Conservation (phyloP, 495 filamentous ascomycete species). For the Immersiella caudata region DNA sequence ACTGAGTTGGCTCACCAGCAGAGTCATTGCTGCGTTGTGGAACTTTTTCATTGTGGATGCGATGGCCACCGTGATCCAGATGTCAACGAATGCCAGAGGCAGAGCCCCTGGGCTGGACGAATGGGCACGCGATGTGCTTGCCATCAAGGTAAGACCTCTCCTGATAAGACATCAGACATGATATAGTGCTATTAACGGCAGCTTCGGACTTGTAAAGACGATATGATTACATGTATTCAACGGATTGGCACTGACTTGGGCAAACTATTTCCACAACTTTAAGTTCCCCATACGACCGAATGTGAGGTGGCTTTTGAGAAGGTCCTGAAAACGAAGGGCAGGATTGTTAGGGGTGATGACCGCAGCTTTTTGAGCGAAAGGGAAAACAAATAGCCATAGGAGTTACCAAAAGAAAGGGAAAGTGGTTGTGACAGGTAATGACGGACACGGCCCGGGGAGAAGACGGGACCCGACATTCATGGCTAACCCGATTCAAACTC, state of each 20-base stretch:
- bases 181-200: background rate
- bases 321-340: background rate
- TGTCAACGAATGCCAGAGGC: conserved; percentile 7
- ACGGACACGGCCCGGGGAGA: too few relatives aligned
- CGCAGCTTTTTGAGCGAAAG: background rate
- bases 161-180: background rate
- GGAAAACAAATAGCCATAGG: background rate
- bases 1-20: conserved; percentile 7
- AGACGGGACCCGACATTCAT: too few relatives aligned
- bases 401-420: background rate
- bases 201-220: background rate
- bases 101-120: conserved; percentile 1
- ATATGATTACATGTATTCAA: conserved; percentile 2
- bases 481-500: too few relatives aligned
- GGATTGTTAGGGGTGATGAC: background rate
- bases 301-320: background rate
- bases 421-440: too few relatives aligned
- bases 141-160: background rate
- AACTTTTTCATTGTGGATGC: conserved; percentile 10
- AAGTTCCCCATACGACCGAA: background rate
- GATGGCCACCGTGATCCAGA: background rate
- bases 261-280: background rate
- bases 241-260: background rate
- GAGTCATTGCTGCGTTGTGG: conserved; percentile 7
- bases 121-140: background rate